These are phyloP conservation scores for Talinum fruticosum DNA, from an alignment of 148 eudicot species.

Conservation along the genomic window DNA sequence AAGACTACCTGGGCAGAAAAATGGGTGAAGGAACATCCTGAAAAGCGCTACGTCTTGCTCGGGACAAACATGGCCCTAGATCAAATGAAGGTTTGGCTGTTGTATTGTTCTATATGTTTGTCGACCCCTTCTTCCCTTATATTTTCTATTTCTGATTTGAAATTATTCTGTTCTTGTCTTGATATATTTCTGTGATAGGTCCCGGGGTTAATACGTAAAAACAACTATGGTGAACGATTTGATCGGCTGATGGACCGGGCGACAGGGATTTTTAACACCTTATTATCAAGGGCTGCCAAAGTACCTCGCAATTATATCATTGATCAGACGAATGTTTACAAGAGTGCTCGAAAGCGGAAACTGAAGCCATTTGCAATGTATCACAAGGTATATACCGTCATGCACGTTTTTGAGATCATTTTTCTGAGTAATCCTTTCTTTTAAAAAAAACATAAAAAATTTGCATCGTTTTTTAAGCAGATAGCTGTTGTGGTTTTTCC, in stretches of 20 bases:
- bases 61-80: constrained; percentile 63
- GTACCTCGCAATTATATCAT: constrained; percentile 53
- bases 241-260: constrained; percentile 57
- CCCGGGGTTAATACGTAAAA: constrained; percentile 46
- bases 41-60: constrained; percentile 61
- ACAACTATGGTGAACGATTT: constrained; percentile 54
- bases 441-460: background rate
- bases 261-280: constrained; percentile 50
- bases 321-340: constrained; percentile 72
- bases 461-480: constrained; percentile 24
- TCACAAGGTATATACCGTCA: constrained; percentile 35
- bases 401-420: no score
- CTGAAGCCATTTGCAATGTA: constrained; percentile 52
- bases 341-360: constrained; percentile 59
- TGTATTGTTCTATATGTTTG: background rate
- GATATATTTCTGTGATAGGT: constrained; percentile 35
- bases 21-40: constrained; percentile 53
- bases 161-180: no score
- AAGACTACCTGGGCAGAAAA: constrained; percentile 79
- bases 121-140: background rate
- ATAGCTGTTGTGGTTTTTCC: constrained; percentile 66
- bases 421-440: background rate
- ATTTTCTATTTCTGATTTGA: background rate
- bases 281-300: constrained; percentile 57
- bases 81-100: constrained; percentile 63